These are phyloP conservation scores for Xylariaceae sp. DNA, from an alignment of 2,329 filamentous ascomycete species.

Conservation along the genomic window DNA sequence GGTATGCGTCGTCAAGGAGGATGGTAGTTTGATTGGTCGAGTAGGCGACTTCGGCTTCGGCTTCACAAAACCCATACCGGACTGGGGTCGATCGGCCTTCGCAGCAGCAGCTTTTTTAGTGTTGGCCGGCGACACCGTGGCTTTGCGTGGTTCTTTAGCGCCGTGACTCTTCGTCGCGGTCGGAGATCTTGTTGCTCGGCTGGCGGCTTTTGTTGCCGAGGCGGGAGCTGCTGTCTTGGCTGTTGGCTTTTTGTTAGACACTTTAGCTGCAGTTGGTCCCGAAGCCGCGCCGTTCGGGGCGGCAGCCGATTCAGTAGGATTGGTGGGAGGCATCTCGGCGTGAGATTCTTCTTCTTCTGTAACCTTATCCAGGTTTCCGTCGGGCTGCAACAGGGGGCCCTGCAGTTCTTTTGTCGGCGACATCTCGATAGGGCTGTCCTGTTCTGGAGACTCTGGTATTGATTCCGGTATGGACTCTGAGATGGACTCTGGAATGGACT, in stretches of 20 bases:
- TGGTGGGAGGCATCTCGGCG: conserved; percentile 29
- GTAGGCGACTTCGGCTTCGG: conserved; percentile 64
- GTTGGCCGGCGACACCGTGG: conserved; percentile 32
- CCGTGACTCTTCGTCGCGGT: conserved; percentile 31
- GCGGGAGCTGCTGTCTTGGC: conserved; percentile 20
- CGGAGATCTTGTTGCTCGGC: conserved; percentile 37
- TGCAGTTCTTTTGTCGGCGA: conserved; percentile 25
- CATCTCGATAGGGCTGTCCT: conserved; percentile 18
- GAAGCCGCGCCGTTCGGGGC: conserved; percentile 22
- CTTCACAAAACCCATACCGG: conserved; percentile 45
- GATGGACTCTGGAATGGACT: conserved; percentile 26
- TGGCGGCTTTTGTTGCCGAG: conserved; percentile 28
- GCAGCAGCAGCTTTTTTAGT: conserved; percentile 30
- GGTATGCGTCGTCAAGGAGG: conserved; percentile 64
- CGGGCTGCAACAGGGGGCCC: conserved; percentile 29
- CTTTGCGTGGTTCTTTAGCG: conserved; percentile 34
- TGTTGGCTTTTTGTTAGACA: conserved; percentile 21
- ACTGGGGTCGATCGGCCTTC: conserved; percentile 36
- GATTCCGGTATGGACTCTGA: no score
- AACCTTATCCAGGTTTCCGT: conserved; percentile 38
- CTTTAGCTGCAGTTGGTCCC: conserved; percentile 29
- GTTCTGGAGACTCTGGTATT: conserved; percentile 39
- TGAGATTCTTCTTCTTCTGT: conserved; percentile 36
- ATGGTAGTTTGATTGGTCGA: conserved; percentile 58
- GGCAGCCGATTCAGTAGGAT: conserved; percentile 29